Conservation (phyloP, 2,329 filamentous ascomycete species). For the Xylaria multiplex region DNA sequence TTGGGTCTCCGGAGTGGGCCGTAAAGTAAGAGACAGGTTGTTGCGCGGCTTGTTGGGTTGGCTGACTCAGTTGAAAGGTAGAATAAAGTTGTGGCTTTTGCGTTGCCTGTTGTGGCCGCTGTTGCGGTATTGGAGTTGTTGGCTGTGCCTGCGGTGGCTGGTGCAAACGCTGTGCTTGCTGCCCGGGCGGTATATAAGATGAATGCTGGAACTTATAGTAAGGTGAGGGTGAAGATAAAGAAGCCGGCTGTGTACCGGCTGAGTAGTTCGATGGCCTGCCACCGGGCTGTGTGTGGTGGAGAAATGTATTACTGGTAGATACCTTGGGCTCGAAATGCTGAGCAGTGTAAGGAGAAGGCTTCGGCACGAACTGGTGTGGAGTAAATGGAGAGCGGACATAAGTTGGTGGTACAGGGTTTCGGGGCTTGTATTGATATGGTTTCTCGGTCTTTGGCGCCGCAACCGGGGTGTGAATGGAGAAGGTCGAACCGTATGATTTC, state of each 20-base stretch:
- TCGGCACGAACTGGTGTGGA: slow-evolving; percentile 51
- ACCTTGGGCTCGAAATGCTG: slow-evolving; percentile 41
- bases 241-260: slow-evolving; percentile 11
- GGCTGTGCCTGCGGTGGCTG: slow-evolving; percentile 18
- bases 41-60: slow-evolving; percentile 23
- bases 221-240: slow-evolving; percentile 26
- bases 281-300: slow-evolving; percentile 27
- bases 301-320: slow-evolving; percentile 22
- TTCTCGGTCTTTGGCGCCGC: slow-evolving; percentile 44
- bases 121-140: slow-evolving; percentile 19
- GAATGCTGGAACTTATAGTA: slow-evolving; percentile 36
- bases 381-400: slow-evolving; percentile 47
- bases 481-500: slow-evolving; percentile 46
- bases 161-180: slow-evolving; percentile 26
- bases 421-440: slow-evolving; percentile 51
- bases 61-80: slow-evolving; percentile 1
- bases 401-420: slow-evolving; percentile 42
- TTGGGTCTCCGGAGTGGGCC: slow-evolving; percentile 5
- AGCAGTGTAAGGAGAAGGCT: slow-evolving; percentile 40
- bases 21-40: slow-evolving; percentile 23
- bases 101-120: slow-evolving; percentile 21
- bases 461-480: slow-evolving; percentile 39
- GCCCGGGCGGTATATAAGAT: slow-evolving; percentile 31
- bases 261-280: slow-evolving; percentile 15
- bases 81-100: slow-evolving; percentile 20